Evolutionary conservation across 2,329 filamentous ascomycete genomes (phyloP), one percentile per base, ranked within the genome.

Genomic region (Nothophaeocryptopus gaeumannii): DNA sequence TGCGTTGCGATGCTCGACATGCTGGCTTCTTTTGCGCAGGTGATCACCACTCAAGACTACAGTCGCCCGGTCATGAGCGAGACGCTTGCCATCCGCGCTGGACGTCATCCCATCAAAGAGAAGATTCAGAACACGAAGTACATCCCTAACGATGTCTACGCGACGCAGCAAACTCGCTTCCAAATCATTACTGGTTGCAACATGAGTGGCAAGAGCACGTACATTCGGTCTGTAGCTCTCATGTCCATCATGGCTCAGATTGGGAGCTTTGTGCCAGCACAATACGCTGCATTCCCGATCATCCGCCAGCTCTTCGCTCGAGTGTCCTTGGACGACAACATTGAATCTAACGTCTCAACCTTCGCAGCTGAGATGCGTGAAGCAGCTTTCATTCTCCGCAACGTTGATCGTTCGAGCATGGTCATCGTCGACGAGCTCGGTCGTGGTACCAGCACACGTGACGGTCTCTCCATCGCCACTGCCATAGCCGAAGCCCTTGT

Each of bases 151-250:
- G 91, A 97, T 63, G 88, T 91, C 26, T 97, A 91, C 62, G 86
- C 89, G 2, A 87, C 85, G 0, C 79, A 86, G 31, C 84, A 92
- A 53, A 83, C 84, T 32, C 83, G 91, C 1, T 95, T 96, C 62
- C 91, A 97, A 58, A 86, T 97, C 54, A 85, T 99, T 55, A 97
- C 92, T 0, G 92, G 93, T 3, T 95, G 89, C 67, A 99, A 99
- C 62, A 99, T 99, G 93, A 95, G 89, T 60, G 93, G 91, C 1
- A 99, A 97, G 68, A 95, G 88, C 56, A 99, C 91, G 0, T 97
- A 96, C 63, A 96, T 97, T 55, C 83, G 89, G 42, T 85, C 87
- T 1, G 77, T 95, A 16, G 88, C 92, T 0, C 74, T 99, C 30
- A 82, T 95, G 64, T 83, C 87, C 38, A 83, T 99, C 50, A 96